Conservation (phyloP, 106 monocot genomes). For the Dendrobium officinale region DNA sequence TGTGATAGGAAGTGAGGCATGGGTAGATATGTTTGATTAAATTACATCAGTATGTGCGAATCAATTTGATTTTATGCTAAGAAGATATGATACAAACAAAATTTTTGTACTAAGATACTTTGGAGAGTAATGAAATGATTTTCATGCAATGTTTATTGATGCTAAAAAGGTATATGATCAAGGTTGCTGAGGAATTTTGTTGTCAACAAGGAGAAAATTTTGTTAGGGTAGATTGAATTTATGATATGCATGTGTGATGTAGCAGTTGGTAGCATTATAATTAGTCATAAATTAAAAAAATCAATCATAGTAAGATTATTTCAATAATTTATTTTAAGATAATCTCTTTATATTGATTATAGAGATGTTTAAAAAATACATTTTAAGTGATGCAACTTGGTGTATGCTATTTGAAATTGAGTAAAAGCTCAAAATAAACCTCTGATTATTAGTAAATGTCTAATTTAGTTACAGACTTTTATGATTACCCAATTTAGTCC, state of each 20-base stretch:
- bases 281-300: neutral
- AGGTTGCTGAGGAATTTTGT: neutral
- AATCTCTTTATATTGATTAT: neutral
- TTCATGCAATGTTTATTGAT: neutral
- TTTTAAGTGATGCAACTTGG: neutral
- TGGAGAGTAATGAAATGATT: neutral
- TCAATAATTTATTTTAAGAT: neutral
- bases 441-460: no score
- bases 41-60: neutral
- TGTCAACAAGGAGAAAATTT: neutral
- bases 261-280: neutral
- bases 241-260: neutral
- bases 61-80: neutral
- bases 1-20: neutral
- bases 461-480: no score
- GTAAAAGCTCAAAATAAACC: no score
- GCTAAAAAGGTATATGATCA: neutral
- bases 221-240: neutral
- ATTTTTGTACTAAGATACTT: neutral
- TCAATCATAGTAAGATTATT: neutral
- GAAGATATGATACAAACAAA: neutral
- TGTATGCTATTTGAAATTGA: neutral
- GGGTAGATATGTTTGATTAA: no score
- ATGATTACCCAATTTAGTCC: no score
- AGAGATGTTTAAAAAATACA: neutral